phyloP scores from a whole-genome alignment of 176 grass and related monocot species.

The Oryza coarctata region DNA sequence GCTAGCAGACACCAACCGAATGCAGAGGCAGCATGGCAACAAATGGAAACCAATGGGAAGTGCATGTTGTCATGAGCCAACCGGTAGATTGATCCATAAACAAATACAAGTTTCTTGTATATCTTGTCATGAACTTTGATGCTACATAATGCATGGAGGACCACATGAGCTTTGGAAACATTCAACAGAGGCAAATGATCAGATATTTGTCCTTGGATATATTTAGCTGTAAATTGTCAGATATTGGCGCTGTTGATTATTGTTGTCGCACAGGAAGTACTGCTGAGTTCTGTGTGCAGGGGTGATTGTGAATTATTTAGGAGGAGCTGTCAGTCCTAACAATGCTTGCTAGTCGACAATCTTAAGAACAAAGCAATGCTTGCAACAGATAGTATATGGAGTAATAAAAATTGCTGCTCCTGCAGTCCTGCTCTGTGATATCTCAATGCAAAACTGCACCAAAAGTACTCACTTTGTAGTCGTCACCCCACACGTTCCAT shows the following conservation, averaged over 20 bases:
- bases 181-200: not conserved
- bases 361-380: slow-evolving; percentile 43
- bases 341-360: slow-evolving; percentile 33
- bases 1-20: not conserved
- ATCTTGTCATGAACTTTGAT: not conserved
- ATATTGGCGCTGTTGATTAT: not conserved
- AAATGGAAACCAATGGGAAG: not conserved
- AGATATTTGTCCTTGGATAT: not conserved
- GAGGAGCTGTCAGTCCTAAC: slow-evolving; percentile 5
- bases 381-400: not conserved
- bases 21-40: not conserved
- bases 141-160: slow-evolving; percentile 16
- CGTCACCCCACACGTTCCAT: not conserved
- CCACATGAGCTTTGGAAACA: slow-evolving; percentile 15
- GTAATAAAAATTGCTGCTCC: not conserved
- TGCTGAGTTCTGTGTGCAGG: not conserved
- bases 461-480: not conserved
- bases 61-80: not conserved
- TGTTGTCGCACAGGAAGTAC: not conserved
- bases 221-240: slow-evolving; percentile 11
- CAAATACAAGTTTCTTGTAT: not conserved
- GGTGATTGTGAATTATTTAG: slow-evolving; percentile 38
- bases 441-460: not conserved
- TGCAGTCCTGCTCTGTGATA: not conserved
- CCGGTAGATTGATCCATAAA: not conserved